phyloP scores from a whole-genome alignment of 164 flowering plant genomes.

The Chimonanthus praecox region DNA sequence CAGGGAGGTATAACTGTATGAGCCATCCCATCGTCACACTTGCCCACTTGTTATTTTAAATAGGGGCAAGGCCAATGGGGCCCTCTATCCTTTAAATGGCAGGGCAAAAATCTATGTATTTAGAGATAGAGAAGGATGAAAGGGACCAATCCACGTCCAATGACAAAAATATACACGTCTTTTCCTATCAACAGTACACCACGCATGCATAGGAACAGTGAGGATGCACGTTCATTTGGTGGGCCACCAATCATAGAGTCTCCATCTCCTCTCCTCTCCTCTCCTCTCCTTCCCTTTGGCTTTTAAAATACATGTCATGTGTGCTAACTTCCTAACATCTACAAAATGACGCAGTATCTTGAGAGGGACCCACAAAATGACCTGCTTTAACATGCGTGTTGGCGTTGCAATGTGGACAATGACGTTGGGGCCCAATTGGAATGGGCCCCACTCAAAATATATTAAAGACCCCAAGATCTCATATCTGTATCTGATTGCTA shows the following conservation, averaged over 20 bases:
- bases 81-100: too few relatives aligned
- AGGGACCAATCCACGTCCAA: background rate
- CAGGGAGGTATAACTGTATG: too few relatives aligned
- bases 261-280: background rate
- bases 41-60: too few relatives aligned
- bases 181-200: background rate
- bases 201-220: background rate
- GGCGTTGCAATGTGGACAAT: background rate
- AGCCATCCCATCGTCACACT: too few relatives aligned
- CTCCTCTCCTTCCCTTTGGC: background rate
- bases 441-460: background rate
- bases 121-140: background rate
- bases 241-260: background rate
- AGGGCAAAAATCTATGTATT: too few relatives aligned
- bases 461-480: background rate
- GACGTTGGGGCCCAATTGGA: background rate
- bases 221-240: background rate
- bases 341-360: background rate
- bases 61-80: too few relatives aligned
- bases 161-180: too few relatives aligned
- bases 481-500: background rate
- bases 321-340: background rate
- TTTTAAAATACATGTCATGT: background rate
- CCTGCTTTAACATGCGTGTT: background rate
- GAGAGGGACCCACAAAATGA: background rate